A percentile compares a stretch with the other conserved stretches of the same genome.
These are phyloP conservation scores for Hydnomerulius pinastri DNA, from an alignment of 768 basidiomycete genomes.

Conservation along the genomic window DNA sequence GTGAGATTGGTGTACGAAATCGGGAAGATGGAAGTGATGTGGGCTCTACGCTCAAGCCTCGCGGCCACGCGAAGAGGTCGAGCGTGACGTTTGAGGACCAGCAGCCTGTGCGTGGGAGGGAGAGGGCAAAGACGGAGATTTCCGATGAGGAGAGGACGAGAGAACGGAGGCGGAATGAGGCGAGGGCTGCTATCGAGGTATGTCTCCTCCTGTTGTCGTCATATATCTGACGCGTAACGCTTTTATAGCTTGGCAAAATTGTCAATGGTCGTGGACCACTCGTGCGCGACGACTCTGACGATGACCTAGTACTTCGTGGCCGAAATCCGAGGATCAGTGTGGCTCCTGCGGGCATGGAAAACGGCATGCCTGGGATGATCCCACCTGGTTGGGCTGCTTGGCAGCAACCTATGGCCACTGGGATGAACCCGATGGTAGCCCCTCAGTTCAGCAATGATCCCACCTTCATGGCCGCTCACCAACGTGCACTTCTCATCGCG, in stretches of 20 bases:
- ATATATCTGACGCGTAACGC: not conserved
- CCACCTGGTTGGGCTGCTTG: conserved; percentile 38
- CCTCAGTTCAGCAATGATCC: conserved; percentile 52
- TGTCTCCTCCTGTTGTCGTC: conserved; percentile 7
- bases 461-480: conserved; percentile 69
- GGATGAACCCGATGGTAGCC: conserved; percentile 37
- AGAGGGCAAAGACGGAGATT: conserved; percentile 30
- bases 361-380: conserved; percentile 27
- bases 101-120: conserved; percentile 30
- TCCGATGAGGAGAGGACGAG: conserved; percentile 57
- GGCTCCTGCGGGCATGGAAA: conserved; percentile 35
- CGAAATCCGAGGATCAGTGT: conserved; percentile 37
- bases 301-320: conserved; percentile 31
- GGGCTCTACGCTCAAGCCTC: conserved; percentile 30
- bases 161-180: conserved; percentile 77
- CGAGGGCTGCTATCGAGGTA: conserved; percentile 88
- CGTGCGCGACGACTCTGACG: conserved; percentile 50
- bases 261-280: conserved; percentile 76
- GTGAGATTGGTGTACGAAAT: conserved; percentile 46
- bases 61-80: conserved; percentile 48
- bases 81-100: conserved; percentile 75
- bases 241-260: conserved; percentile 78
- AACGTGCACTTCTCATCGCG: conserved; percentile 83
- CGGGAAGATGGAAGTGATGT: conserved; percentile 23
- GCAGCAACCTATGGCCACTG: conserved; percentile 29